Base-by-base conservation (phyloP, 1,284 basidiomycete species). In the Takashimella koratensis region DNA sequence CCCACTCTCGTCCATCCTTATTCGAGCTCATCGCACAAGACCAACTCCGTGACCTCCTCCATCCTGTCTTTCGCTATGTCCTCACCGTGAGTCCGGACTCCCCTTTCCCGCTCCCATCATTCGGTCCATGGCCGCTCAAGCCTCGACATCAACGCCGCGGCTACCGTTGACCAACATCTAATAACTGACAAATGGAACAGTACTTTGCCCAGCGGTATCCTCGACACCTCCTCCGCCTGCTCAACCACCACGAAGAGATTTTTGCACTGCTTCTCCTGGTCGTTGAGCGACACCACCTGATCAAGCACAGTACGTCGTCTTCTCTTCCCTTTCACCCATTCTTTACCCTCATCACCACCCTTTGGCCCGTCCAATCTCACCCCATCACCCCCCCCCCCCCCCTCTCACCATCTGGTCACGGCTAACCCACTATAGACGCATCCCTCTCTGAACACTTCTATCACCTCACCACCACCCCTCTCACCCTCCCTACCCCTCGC, bases 11-110 rank as follows among this genome's bases (percentile, higher is more conserved):
- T 54, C 96, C 96, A 0, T 94, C 92, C 10, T 80, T 98, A 44
- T 98, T 98, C 68, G 96, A 98, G 76, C 84, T 98, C 3, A 81
- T 96, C 23, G 94, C 94, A 0, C 92, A 98, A 73, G 93, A 97
- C 60, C 95, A 98, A 73, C 83, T 99, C 21, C 79, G 87, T 56
- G 90, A 94, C 63, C 81, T 98, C 1, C 81, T 98, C 21, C 93
- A 97, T 64, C 96, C 96, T 5, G 94, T 95, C 12, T 79, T 97
- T 65, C 92, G 95, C 73, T 98, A 98, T 79, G 86, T 96, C 51
- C 79, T 98, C 43, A 89, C 88, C 52, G 92, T 93, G 69, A 77
- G 85, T 60, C 30, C 30, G 16, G 16, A 8, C 16, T 36, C 10
- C 30, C 30, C 30, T 36, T 36, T 8, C 30, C 30, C 30, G 16